Evolutionary conservation across 2,329 filamentous ascomycete species (phyloP).

Genomic region (Didymella arachidicola): DNA sequence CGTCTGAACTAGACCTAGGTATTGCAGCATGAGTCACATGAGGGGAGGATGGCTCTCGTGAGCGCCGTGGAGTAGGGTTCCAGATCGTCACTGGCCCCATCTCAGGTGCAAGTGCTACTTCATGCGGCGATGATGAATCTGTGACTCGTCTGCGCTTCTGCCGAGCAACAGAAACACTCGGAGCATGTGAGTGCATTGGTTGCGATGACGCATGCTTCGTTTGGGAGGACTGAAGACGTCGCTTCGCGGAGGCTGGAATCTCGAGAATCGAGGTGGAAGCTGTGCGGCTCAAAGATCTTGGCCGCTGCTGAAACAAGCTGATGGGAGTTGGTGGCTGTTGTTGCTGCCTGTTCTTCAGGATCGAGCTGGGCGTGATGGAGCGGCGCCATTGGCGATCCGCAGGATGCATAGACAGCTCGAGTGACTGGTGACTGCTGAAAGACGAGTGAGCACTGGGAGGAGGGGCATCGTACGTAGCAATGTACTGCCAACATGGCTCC

Average conservation of each 20-base stretch:
- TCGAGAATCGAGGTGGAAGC: constrained; percentile 42
- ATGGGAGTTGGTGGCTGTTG: constrained; percentile 47
- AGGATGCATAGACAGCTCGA: constrained; percentile 46
- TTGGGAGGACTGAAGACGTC: constrained; percentile 41
- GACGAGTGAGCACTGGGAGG: constrained; percentile 57
- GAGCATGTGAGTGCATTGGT: constrained; percentile 46
- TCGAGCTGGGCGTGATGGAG: constrained; percentile 46
- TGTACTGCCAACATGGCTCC: constrained; percentile 73
- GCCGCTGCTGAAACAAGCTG: constrained; percentile 43
- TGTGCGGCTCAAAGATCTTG: constrained; percentile 38
- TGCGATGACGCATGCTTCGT: constrained; percentile 42
- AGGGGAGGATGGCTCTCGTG: constrained; percentile 55
- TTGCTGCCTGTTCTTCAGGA: constrained; percentile 41
- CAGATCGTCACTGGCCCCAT: constrained; percentile 43
- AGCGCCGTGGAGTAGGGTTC: constrained; percentile 53
- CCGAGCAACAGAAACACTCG: constrained; percentile 41
- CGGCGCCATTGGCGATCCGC: constrained; percentile 46
- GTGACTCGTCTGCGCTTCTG: constrained; percentile 58
- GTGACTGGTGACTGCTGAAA: constrained; percentile 50
- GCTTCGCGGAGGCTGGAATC: constrained; percentile 38
- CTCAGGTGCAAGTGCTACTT: constrained; percentile 19
- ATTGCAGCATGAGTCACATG: constrained; percentile 45
- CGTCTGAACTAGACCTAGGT: constrained; percentile 42
- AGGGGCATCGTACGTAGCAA: constrained; percentile 68
- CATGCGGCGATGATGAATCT: constrained; percentile 38